A percentile compares a stretch with the other conserved stretches of the same genome.
Conservation (phyloP, 2,329 filamentous ascomycete genomes). For the Monosporascus sp. region DNA sequence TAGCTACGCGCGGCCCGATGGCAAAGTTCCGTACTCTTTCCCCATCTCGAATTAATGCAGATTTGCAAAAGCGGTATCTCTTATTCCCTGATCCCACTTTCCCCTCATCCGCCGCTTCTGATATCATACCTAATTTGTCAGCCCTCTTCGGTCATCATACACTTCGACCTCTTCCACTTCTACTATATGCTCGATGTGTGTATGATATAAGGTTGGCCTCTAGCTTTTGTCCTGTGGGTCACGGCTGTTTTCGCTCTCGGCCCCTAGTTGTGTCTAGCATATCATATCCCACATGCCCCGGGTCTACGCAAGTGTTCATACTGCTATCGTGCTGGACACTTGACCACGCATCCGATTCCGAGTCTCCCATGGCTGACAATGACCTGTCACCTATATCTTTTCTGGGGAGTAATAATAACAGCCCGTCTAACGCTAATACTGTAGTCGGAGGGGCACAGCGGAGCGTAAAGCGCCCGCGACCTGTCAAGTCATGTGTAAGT, state of each 20-base stretch:
- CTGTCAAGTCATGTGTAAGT: slow-evolving; percentile 20
- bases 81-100: too few species aligned
- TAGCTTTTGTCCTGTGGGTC: too few species aligned
- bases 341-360: background rate
- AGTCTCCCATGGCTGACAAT: background rate
- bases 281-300: background rate
- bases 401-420: slow-evolving; percentile 8
- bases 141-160: too few species aligned
- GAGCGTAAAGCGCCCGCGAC: slow-evolving; percentile 23
- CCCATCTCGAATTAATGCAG: too few species aligned
- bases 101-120: too few species aligned
- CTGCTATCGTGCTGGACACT: background rate
- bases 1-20: too few species aligned
- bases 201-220: too few species aligned
- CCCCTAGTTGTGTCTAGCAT: background rate
- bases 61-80: too few species aligned
- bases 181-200: too few species aligned
- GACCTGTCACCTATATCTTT: background rate
- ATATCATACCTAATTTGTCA: too few species aligned
- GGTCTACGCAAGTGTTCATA: background rate
- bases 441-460: slow-evolving; percentile 4
- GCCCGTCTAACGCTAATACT: slow-evolving; percentile 1
- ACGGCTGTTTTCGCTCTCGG: background rate
- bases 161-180: too few species aligned
- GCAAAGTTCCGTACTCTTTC: too few species aligned